Base-by-base conservation (phyloP, 345 rosid species). In the Bretschneidera sinensis region DNA sequence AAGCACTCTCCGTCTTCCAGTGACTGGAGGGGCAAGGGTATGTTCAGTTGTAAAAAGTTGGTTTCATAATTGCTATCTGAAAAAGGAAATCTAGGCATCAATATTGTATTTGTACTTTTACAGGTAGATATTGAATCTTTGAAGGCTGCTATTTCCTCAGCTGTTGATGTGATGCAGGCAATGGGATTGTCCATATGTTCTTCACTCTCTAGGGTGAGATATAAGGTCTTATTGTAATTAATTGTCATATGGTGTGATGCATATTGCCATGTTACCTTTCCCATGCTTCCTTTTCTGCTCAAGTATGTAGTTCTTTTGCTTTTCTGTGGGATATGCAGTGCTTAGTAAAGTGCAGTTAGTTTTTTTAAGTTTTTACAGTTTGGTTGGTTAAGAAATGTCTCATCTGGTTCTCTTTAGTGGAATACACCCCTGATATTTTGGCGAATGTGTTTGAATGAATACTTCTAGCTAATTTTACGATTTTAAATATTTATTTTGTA, bases 151-250 rank as follows among this genome's bases (percentile, higher is more conserved):
- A 70, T 91, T 81, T 79, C 84, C 76, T 88, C 96, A 15, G 97
- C 96, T 54, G 89, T 91, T 39, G 95, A 86, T 62, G 88, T 95
- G 74, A 83, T 95, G 96, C 92, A 83, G 69, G 81, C 88, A 48
- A 85, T 87, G 80, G 96, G 91, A 84, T 80, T 85, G 33, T 83
- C 91, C 64, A 79, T 85, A 62, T 79, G 81, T 69, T 76, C 86
- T 61, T 78, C 81, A 64, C 82, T 76, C 53, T 78, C 91, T 22
- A 84, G 74, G 89, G 99, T 91, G 54, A 79, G 92, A 39, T 39
- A 39, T 14, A 11, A 39, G 45, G 16, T 39, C 11, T 13, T 39
- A 4, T 39, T 39, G 4, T 39, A 7, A 9, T 39, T 39, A 4
- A 11, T 14, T 39, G 2, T 39, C 45, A 39, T 39, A 14, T n/a